A percentile compares a stretch with the other conserved stretches of the same genome.
phyloP scores from a whole-genome alignment of 2,329 filamentous ascomycete species.

The Fusarium verrucosum region DNA sequence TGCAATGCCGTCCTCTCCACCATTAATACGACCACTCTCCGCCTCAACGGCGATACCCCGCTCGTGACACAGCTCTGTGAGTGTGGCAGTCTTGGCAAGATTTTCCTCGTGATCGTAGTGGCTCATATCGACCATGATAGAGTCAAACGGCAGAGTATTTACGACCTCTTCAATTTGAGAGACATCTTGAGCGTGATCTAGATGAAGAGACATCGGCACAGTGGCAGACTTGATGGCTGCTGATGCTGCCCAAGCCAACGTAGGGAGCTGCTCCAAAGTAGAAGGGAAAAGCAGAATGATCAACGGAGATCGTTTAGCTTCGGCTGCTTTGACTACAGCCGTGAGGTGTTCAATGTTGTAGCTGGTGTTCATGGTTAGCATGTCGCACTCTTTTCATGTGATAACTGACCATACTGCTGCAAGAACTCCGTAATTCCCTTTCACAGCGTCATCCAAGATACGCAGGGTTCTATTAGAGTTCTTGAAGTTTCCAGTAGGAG shows the following conservation, averaged over 20 bases:
- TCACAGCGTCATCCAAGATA: slow-evolving; percentile 9
- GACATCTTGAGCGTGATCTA: slow-evolving; percentile 44
- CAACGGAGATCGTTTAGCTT: slow-evolving; percentile 16
- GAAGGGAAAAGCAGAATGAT: slow-evolving; percentile 23
- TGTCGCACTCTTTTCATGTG: rapidly evolving
- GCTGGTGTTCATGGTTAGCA: neutral
- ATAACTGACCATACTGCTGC: slow-evolving; percentile 25
- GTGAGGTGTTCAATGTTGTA: slow-evolving; percentile 36
- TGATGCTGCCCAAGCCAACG: slow-evolving; percentile 48
- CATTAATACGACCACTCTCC: slow-evolving; percentile 49
- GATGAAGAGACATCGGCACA: slow-evolving; percentile 37
- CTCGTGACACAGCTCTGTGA: slow-evolving; percentile 2
- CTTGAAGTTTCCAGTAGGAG: neutral
- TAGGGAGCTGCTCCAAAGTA: slow-evolving; percentile 8
- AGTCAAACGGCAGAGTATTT: slow-evolving; percentile 11
- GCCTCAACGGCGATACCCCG: slow-evolving; percentile 24
- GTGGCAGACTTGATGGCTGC: slow-evolving; percentile 56
- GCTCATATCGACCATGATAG: slow-evolving; percentile 19
- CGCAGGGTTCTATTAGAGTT: neutral
- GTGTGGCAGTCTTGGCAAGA: neutral
- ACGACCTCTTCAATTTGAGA: neutral
- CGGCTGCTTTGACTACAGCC: slow-evolving; percentile 21
- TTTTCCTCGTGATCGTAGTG: slow-evolving; percentile 8
- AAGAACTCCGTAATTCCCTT: slow-evolving; percentile 16
- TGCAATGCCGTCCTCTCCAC: slow-evolving; percentile 73